Evolutionary conservation across 371 early-diverging fungal genomes (phyloP).

Genomic region (Mycotypha africana): DNA sequence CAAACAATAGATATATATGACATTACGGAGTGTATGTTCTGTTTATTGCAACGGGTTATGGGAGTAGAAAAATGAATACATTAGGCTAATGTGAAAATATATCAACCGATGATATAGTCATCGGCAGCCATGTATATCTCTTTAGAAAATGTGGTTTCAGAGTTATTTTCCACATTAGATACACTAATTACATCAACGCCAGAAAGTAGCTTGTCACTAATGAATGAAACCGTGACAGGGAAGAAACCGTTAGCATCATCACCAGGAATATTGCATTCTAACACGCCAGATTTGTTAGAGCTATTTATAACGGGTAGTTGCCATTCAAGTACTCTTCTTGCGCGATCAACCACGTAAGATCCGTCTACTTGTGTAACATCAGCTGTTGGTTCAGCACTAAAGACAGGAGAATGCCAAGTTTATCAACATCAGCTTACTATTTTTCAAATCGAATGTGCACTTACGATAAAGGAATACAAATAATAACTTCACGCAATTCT

Average conservation of each 20-base stretch:
- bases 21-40: no score
- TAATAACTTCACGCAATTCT: conserved; percentile 80
- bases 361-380: conserved; percentile 80
- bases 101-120: conserved; percentile 68
- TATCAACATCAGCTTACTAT: no score
- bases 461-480: conserved; percentile 88
- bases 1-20: no score
- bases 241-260: conserved; percentile 82
- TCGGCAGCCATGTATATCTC: conserved; percentile 60
- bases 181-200: conserved; percentile 67
- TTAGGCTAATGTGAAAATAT: no score
- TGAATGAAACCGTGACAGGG: conserved; percentile 84
- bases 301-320: conserved; percentile 77
- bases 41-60: no score
- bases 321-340: conserved; percentile 77
- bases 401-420: not conserved
- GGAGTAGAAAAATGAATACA: no score
- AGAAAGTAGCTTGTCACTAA: conserved; percentile 62
- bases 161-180: conserved; percentile 49
- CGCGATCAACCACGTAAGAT: conserved; percentile 67
- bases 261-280: conserved; percentile 83
- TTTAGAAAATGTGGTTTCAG: conserved; percentile 59
- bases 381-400: conserved; percentile 60
- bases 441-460: conserved; percentile 25
- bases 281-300: conserved; percentile 67